Evolutionary conservation across 257 asterid genomes (phyloP), one percentile per base, ranked within the genome.

Genomic region (Fraxinus quadrangulata): DNA sequence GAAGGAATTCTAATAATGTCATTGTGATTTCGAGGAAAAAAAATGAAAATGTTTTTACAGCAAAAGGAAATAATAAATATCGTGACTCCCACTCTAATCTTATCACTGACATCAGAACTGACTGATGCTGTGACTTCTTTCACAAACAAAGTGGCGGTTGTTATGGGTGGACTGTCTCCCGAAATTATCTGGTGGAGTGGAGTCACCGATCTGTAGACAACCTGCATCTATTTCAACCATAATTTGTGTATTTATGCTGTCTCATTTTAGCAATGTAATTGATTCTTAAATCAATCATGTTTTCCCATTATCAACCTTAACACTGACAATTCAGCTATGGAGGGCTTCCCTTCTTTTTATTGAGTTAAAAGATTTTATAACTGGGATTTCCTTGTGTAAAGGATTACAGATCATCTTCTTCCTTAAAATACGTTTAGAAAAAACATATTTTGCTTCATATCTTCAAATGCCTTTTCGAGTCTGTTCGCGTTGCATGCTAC

Each of bases 251-350:
- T 66, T 71, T 14, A 70, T 36, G 7, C 68, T 69, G 36, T 26
- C 49, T 81, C 63, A 75, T 61, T 66, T 10, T 72, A 74, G 69
- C 67, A 73, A 45, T 39, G 16, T 70, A 14, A 24, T 42, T 70
- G 61, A 72, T 54, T 71, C 19, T 54, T 56, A 63, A 75, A 24
- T 39, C 33, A 54, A 26, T 39, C 65, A n/a, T 2, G 54, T 72
- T 68, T 37, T 71, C 40, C 72, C 47, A 63, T 31, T 39, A 69
- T 71, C 47, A 65, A 65, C 51, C 21, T 54, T 67, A 72, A 61
- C 23, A 21, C 30, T 3, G 31, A 59, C 11, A 59, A 21, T 9
- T 21, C 67, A 59, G 67, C 31, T 21, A 21, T 59, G 67, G 28
- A 59, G 4, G 67, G 26, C 28, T 59, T 59, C 30, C 67, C 24